Evolutionary conservation across 2,329 filamentous ascomycete species (phyloP).

Genomic region (Epichloe gansuensis): DNA sequence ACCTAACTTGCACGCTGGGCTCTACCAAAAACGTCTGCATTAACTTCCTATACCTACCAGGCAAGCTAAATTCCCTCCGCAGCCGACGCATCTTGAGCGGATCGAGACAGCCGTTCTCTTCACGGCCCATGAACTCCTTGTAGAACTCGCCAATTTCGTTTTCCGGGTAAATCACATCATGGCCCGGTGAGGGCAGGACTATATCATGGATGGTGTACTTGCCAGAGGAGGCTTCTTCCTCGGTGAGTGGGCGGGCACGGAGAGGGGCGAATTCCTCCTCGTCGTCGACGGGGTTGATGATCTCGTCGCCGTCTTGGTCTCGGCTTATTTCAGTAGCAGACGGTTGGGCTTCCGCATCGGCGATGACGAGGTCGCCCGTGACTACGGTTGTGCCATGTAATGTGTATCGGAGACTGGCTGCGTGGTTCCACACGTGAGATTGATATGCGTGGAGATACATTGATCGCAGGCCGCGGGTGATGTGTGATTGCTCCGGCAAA

Average conservation of each 20-base stretch:
- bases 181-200: slow-evolving; percentile 86
- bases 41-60: slow-evolving; percentile 78
- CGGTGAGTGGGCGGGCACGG: slow-evolving; percentile 59
- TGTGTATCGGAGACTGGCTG: slow-evolving; percentile 69
- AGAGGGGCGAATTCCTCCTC: slow-evolving; percentile 30
- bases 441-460: slow-evolving; percentile 99
- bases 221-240: slow-evolving; percentile 66
- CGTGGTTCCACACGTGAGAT: slow-evolving; percentile 85
- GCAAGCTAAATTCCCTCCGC: slow-evolving; percentile 79
- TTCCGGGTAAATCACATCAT: slow-evolving; percentile 72
- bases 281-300: slow-evolving; percentile 29
- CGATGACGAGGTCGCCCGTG: slow-evolving; percentile 72
- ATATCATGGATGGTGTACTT: slow-evolving; percentile 75
- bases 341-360: slow-evolving; percentile 21
- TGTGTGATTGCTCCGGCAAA: slow-evolving; percentile 71
- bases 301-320: slow-evolving; percentile 43
- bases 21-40: slow-evolving; percentile 57
- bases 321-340: slow-evolving; percentile 32
- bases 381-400: slow-evolving; percentile 61
- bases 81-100: slow-evolving; percentile 77
- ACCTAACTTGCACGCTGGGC: slow-evolving; percentile 55
- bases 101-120: slow-evolving; percentile 65
- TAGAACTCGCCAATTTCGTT: slow-evolving; percentile 83
- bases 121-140: slow-evolving; percentile 69
- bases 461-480: slow-evolving; percentile 69